Base-by-base conservation (phyloP, 2,329 filamentous ascomycete genomes). In the Xylaria sp. region DNA sequence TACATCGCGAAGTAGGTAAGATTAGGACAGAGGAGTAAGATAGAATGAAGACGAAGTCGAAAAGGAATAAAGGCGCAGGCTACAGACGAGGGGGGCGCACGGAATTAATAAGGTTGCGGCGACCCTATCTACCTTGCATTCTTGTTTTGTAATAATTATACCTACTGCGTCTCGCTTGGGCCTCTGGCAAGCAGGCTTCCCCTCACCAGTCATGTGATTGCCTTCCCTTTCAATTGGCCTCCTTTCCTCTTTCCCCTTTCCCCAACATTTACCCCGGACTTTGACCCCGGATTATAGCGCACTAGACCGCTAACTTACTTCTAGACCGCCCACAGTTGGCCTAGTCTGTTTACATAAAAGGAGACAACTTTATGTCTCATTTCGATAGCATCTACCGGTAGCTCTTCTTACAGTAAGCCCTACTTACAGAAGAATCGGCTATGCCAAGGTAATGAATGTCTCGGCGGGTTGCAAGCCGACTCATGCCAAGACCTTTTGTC, bases 261-360 rank as follows among this genome's bases (percentile, higher is more conserved):
- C 67, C 67, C 67, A 70, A 67, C 41, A 44, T 65, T 65, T 70
- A 69, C 64, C 67, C 67, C 67, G 55, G 67, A 69, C 56, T 66
- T 63, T 37, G 25, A 54, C 60, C 60, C 60, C 55, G 39, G 50
- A 60, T 63, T 54, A 15, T 59, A 25, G 41, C 13, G n/a, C 61
- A 34, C 50, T 52, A 20, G 28, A 54, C 13, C 50, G 15, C 51
- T 54, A 54, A 34, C n/a, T 48, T 18, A n/a, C 51, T 54, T 15
- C 51, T 54, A 54, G 23, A 34, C 15, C 15, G 12, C 51, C 51
- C 31, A n/a, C 18, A 37, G n/a, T 1, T 37, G 10, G 34, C 34
- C 34, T 37, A 37, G 34, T 10, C 34, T 10, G 34, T 37, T 4
- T 37, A 10, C 34, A 28, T 28, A 28, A 28, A 28, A 28, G 28